These are phyloP conservation scores for Metschnikowia noctiluminum DNA, from an alignment of 805 yeast species.

Conservation along the genomic window DNA sequence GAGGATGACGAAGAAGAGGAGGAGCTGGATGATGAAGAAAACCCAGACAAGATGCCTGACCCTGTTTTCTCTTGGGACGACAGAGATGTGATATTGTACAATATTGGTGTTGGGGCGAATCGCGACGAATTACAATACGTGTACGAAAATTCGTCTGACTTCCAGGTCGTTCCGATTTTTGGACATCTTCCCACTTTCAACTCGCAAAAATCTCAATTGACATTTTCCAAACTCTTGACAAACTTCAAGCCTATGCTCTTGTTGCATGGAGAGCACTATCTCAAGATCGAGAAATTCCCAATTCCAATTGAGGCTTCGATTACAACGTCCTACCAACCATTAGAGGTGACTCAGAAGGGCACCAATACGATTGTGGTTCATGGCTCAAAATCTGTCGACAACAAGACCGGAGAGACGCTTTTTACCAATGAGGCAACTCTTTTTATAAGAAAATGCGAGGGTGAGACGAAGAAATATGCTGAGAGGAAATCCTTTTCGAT, in stretches of 20 bases:
- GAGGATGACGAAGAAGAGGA: conserved; percentile 34
- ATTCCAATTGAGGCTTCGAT: conserved; percentile 69
- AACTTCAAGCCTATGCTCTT: conserved; percentile 86
- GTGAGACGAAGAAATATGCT: conserved; percentile 44
- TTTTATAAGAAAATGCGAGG: conserved; percentile 75
- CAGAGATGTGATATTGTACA: conserved; percentile 77
- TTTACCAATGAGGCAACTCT: conserved; percentile 82
- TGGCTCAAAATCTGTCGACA: conserved; percentile 68
- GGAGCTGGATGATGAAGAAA: conserved; percentile 35
- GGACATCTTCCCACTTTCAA: conserved; percentile 86
- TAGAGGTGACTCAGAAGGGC: conserved; percentile 80
- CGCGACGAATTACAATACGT: conserved; percentile 72
- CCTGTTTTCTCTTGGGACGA: conserved; percentile 57
- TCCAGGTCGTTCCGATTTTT: conserved; percentile 84
- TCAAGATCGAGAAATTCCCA: conserved; percentile 72
- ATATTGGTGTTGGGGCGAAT: conserved; percentile 84
- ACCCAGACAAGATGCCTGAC: conserved; percentile 34
- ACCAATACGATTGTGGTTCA: conserved; percentile 78
- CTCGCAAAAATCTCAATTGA: conserved; percentile 52
- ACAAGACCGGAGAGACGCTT: conserved; percentile 60
- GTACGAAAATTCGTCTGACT: conserved; percentile 72
- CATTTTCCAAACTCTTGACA: conserved; percentile 60
- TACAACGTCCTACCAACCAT: conserved; percentile 59
- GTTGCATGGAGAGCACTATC: conserved; percentile 93
- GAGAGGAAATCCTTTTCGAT: conserved; percentile 60